phyloP scores from a whole-genome alignment of 1,284 basidiomycete genomes.

The Uromyces viciae-fabae region DNA sequence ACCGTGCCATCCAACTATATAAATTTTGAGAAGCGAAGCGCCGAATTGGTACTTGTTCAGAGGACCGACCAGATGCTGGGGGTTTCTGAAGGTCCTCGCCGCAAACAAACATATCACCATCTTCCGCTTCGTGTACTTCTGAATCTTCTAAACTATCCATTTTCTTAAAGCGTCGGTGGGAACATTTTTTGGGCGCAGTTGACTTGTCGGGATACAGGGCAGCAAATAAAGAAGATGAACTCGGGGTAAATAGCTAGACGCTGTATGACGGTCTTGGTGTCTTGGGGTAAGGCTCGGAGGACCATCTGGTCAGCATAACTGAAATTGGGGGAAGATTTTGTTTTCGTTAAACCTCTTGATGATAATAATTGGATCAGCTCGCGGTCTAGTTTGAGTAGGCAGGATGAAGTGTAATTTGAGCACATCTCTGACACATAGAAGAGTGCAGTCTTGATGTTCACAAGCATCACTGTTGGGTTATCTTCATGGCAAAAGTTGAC shows the following conservation, averaged over 20 bases:
- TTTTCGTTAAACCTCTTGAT: neutral
- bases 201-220: slow-evolving; percentile 18
- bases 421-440: neutral
- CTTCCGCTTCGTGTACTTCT: neutral
- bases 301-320: neutral
- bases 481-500: too few relatives aligned
- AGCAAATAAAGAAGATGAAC: slow-evolving; percentile 3
- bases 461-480: neutral
- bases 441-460: neutral
- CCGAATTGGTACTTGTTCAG: neutral
- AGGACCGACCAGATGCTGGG: neutral
- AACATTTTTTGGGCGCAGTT: slow-evolving; percentile 8
- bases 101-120: neutral
- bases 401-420: neutral
- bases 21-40: slow-evolving; percentile 12
- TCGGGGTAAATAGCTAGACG: slow-evolving; percentile 12
- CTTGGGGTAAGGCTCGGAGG: neutral
- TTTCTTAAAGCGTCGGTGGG: neutral
- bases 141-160: neutral
- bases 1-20: slow-evolving; percentile 19
- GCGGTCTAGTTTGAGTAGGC: neutral
- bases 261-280: neutral
- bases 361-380: neutral
- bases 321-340: neutral
- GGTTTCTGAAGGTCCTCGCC: neutral